These are phyloP conservation scores for Cryomyces minteri DNA, from an alignment of 495 filamentous ascomycete species.

Conservation along the genomic window DNA sequence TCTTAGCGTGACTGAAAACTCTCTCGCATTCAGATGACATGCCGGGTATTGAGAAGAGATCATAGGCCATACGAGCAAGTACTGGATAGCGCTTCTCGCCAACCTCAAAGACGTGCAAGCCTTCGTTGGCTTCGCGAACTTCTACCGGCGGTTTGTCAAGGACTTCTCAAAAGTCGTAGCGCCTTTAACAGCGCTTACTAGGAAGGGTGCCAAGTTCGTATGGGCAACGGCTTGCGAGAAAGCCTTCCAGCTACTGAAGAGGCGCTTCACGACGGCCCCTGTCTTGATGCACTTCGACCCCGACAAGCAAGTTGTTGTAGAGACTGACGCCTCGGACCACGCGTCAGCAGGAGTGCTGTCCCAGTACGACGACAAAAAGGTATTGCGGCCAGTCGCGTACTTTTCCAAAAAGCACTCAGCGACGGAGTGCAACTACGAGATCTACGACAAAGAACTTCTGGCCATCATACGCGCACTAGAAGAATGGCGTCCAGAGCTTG, in stretches of 20 bases:
- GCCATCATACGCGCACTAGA: slow-evolving; percentile 3
- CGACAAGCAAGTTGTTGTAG: neutral
- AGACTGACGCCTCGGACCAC: neutral
- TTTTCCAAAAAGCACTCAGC: neutral
- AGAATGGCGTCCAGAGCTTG: neutral
- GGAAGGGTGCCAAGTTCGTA: neutral
- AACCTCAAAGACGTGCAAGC: too few relatives aligned
- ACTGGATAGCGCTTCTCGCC: too few relatives aligned
- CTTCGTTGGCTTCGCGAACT: slow-evolving; percentile 3
- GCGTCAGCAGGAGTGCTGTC: neutral
- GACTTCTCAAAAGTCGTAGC: neutral
- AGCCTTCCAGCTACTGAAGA: neutral
- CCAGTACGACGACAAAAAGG: neutral
- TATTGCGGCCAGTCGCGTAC: slow-evolving; percentile 1
- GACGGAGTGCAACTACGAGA: slow-evolving; percentile 3
- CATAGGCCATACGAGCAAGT: too few relatives aligned
- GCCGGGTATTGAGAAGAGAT: too few relatives aligned
- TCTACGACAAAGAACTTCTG: slow-evolving; percentile 4
- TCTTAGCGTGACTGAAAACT: too few relatives aligned
- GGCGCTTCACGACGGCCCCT: neutral
- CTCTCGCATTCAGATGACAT: too few relatives aligned
- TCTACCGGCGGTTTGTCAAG: slow-evolving; percentile 2
- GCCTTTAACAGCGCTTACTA: neutral
- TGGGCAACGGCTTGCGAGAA: neutral
- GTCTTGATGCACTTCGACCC: neutral